Base-by-base conservation (phyloP, 345 rosid species). In the Sisymbrium irio region DNA sequence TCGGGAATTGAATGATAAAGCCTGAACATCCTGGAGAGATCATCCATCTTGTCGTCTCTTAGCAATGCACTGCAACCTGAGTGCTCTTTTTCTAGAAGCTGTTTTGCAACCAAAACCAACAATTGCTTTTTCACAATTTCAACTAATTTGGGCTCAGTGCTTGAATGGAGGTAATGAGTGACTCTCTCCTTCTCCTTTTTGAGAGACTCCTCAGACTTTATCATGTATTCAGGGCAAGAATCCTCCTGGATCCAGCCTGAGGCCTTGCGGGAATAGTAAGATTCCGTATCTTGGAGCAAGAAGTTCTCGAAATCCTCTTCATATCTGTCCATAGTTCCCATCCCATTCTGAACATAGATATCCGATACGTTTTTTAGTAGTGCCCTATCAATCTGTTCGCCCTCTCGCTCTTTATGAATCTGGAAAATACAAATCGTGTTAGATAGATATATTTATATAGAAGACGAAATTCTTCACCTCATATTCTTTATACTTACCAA, bases 1-100 rank as follows among this genome's bases (percentile, higher is more conserved):
- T 60, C 65, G 0, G 80, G 75, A 64, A 87, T 85, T 65, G 82
- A 74, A 62, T 82, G 72, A 62, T 79, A 96, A 49, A 92, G 99
- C 82, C 87, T 86, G 78, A 79, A 87, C 91, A 89, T 89, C 84
- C 97, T 87, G 4, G 97, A 87, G 71, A 92, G 86, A 79, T 96
- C 99, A 13, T 14, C 53, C 67, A n/a, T 33, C 78, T 89, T 95
- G 69, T 85, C 88, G 35, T 95, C 90, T 76, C 86, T 81, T 33
- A 95, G 93, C 83, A 92, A 82, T 7, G 90, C 82, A 22, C 45
- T 84, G 61, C 89, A 92, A 45, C 99, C 99, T 22, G 97, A 92
- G 73, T 86, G 72, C 79, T 92, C 96, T 67, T 90, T 95, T 54
- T 90, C 97, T 72, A 95, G 78, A 60, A 95, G 81, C 55, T 82